Percentiles rank a stretch among this genome's conserved stretches.
These are phyloP conservation scores for Apodospora peruviana DNA, from an alignment of 495 filamentous ascomycete genomes.

Conservation along the genomic window DNA sequence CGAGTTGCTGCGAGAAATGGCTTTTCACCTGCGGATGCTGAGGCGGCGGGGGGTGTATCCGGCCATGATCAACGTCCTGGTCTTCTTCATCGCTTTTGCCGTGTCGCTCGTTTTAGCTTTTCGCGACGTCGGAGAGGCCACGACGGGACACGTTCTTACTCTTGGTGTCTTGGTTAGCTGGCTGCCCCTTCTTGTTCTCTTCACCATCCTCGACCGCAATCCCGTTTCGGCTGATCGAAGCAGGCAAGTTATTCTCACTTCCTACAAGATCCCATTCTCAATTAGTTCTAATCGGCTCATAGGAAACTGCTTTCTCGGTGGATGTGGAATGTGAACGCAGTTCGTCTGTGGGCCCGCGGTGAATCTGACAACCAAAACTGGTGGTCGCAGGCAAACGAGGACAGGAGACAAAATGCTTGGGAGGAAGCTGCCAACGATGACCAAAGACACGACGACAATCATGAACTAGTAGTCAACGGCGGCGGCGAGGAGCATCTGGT, in stretches of 20 bases:
- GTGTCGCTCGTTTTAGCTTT: constrained; percentile 44
- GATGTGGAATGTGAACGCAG: constrained; percentile 13
- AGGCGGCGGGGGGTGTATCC: constrained; percentile 10
- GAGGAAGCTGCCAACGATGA: no score
- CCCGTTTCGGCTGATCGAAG: constrained; percentile 33
- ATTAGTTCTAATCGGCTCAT: constrained; percentile 1
- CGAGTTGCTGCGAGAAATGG: constrained; percentile 10
- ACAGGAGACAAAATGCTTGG: not conserved
- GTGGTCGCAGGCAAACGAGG: not conserved
- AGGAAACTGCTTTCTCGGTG: no score
- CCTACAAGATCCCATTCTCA: not conserved
- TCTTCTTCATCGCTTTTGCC: constrained; percentile 25
- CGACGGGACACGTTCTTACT: constrained; percentile 40
- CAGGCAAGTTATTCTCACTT: constrained; percentile 12
- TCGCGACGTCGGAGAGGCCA: constrained; percentile 28
- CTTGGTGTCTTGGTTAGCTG: constrained; percentile 42
- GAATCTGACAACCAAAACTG: not conserved
- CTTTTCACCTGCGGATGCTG: constrained; percentile 6
- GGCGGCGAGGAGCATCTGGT: no score
- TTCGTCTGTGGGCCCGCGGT: constrained; percentile 2
- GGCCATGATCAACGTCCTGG: constrained; percentile 1
- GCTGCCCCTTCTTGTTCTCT: constrained; percentile 44
- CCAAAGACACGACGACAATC: no score
- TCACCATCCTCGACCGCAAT: constrained; percentile 45
- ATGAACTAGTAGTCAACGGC: no score